These are phyloP conservation scores for Emmonsiellopsis sp. DNA, from an alignment of 2,329 filamentous ascomycete genomes.

Conservation along the genomic window DNA sequence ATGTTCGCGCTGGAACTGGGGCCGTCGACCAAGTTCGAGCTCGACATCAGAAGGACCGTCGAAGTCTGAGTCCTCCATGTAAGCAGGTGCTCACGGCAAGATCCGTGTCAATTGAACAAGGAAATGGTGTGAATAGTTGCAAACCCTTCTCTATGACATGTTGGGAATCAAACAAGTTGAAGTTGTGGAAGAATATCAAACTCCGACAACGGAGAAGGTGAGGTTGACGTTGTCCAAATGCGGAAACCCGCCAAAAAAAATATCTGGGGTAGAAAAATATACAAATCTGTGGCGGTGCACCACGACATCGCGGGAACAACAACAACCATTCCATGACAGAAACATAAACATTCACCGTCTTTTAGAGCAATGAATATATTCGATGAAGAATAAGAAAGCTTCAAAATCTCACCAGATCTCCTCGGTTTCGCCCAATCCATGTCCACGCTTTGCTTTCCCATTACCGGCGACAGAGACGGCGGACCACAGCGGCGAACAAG, in stretches of 20 bases:
- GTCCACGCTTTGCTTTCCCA: neutral
- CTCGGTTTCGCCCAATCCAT: neutral
- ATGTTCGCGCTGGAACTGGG: constrained; percentile 12
- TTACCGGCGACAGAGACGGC: neutral
- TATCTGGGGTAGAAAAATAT: neutral
- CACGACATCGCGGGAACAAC: neutral
- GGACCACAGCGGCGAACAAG: neutral
- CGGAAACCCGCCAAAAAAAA: neutral
- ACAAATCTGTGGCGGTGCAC: neutral
- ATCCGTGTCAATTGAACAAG: too few species aligned
- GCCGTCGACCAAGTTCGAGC: constrained; percentile 2
- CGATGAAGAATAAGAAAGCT: neutral
- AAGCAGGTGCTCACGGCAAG: neutral
- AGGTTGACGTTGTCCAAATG: neutral
- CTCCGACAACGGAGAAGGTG: neutral
- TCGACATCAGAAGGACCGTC: constrained; percentile 27
- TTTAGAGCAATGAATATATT: neutral
- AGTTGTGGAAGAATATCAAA: neutral
- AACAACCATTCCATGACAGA: neutral
- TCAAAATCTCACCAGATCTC: neutral
- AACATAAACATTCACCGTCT: neutral
- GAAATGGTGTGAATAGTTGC: too few species aligned
- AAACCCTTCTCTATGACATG: neutral
- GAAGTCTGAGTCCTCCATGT: constrained; percentile 18
- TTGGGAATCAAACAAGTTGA: neutral